These are phyloP conservation scores for Triticum monococcum DNA, from an alignment of 176 grass and related monocot genomes.

Conservation along the genomic window DNA sequence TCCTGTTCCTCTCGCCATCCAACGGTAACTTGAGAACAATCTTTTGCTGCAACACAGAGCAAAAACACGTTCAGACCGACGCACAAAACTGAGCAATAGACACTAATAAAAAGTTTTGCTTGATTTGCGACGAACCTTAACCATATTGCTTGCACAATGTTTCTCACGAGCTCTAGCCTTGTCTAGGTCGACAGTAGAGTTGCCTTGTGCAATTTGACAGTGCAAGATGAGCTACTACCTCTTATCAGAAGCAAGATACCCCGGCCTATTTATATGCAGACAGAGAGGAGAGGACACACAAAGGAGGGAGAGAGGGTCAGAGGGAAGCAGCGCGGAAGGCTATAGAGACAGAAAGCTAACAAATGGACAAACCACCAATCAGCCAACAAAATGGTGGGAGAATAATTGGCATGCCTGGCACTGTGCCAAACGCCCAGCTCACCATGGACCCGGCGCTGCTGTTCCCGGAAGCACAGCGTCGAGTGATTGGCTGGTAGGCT, in stretches of 20 bases:
- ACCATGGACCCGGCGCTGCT: slow-evolving; percentile 2
- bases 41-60: slow-evolving; percentile 61
- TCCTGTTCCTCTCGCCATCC: slow-evolving; percentile 54
- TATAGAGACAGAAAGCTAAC: slow-evolving; percentile 21
- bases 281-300: background rate
- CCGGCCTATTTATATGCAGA: slow-evolving; percentile 34
- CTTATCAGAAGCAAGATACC: slow-evolving; percentile 6
- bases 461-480: slow-evolving; percentile 21
- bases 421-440: slow-evolving; percentile 29
- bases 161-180: background rate
- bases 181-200: background rate
- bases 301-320: background rate
- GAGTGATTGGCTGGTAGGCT: slow-evolving; percentile 24
- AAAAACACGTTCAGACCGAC: background rate
- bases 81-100: background rate
- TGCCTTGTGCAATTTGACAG: background rate
- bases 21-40: slow-evolving; percentile 58
- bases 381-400: background rate
- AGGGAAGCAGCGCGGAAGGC: slow-evolving; percentile 29
- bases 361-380: slow-evolving; percentile 21
- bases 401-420: slow-evolving; percentile 18
- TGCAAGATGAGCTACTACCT: background rate
- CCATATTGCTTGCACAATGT: slow-evolving; percentile 25
- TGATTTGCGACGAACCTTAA: slow-evolving; percentile 26
- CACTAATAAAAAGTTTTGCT: too few species aligned